These are phyloP conservation scores for Catharanthus roseus DNA, from an alignment of 257 asterid species.

Conservation along the genomic window DNA sequence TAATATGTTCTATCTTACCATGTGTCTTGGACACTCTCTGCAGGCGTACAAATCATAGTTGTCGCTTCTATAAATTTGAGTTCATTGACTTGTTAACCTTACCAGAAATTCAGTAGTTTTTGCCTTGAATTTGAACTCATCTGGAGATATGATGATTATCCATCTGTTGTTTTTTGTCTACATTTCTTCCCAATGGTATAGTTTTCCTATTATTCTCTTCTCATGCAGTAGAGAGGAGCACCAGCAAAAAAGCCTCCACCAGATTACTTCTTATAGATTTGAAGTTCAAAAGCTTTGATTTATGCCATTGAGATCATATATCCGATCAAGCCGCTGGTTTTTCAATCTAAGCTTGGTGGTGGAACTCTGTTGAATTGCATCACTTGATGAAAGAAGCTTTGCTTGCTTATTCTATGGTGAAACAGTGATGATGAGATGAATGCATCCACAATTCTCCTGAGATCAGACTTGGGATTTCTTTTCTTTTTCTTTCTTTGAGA, in stretches of 20 bases:
- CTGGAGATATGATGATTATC: neutral
- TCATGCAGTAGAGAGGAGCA: constrained; percentile 42
- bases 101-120: too few relatives aligned
- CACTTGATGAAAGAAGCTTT: constrained; percentile 3
- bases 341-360: neutral
- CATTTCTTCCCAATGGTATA: neutral
- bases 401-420: neutral
- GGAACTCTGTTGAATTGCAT: neutral
- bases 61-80: too few relatives aligned
- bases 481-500: too few relatives aligned
- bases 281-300: constrained; percentile 2
- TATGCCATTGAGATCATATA: constrained; percentile 9
- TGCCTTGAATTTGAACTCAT: neutral
- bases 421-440: neutral
- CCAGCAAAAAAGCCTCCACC: constrained; percentile 84
- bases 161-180: neutral
- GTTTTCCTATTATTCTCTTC: neutral
- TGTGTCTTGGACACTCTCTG: neutral
- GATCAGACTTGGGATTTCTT: neutral
- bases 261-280: constrained; percentile 75
- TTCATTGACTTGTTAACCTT: too few relatives aligned
- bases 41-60: neutral
- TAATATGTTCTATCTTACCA: neutral
- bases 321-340: constrained; percentile 5
- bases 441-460: neutral